These are phyloP conservation scores for Aphanomyces stellatus DNA, from an alignment of 352 stramenopile species.

Conservation along the genomic window DNA sequence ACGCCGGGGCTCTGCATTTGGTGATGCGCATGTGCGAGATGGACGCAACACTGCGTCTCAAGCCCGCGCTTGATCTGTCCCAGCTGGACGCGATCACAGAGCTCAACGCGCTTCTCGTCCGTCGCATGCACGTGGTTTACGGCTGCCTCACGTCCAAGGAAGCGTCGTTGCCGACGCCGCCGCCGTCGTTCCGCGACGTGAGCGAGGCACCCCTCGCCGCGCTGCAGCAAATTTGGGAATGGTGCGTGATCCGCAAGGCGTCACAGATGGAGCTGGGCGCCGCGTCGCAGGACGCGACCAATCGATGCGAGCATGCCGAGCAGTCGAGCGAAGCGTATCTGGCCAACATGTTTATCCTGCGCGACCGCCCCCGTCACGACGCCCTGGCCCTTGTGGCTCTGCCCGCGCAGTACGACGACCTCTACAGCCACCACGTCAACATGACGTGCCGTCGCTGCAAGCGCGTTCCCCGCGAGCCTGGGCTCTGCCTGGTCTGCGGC, in stretches of 20 bases:
- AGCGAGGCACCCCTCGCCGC: conserved; percentile 40
- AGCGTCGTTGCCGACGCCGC: conserved; percentile 25
- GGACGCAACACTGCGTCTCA: conserved; percentile 50
- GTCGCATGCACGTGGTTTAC: conserved; percentile 82
- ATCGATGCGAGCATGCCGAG: conserved; percentile 69
- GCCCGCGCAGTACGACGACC: conserved; percentile 74
- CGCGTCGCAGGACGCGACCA: conserved; percentile 57
- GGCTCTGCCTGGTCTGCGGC: conserved; percentile 76
- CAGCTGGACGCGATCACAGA: conserved; percentile 38
- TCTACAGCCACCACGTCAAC: conserved; percentile 68
- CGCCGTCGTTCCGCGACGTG: conserved; percentile 43
- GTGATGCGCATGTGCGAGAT: conserved; percentile 47
- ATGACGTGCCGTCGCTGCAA: conserved; percentile 61
- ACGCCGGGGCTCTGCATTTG: conserved; percentile 28
- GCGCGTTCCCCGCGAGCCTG: conserved; percentile 56
- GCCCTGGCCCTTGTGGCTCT: conserved; percentile 67
- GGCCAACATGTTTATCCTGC: conserved; percentile 84
- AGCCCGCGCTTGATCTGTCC: conserved; percentile 29
- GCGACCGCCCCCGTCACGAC: conserved; percentile 33
- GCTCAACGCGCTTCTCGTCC: conserved; percentile 55
- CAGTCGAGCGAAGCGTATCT: conserved; percentile 78
- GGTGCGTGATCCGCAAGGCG: conserved; percentile 76
- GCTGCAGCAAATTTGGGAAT: conserved; percentile 74
- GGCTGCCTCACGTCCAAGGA: conserved; percentile 41
- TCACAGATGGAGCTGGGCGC: conserved; percentile 66